These are phyloP conservation scores for Hura crepitans DNA, from an alignment of 441 rosid genomes.

Conservation along the genomic window DNA sequence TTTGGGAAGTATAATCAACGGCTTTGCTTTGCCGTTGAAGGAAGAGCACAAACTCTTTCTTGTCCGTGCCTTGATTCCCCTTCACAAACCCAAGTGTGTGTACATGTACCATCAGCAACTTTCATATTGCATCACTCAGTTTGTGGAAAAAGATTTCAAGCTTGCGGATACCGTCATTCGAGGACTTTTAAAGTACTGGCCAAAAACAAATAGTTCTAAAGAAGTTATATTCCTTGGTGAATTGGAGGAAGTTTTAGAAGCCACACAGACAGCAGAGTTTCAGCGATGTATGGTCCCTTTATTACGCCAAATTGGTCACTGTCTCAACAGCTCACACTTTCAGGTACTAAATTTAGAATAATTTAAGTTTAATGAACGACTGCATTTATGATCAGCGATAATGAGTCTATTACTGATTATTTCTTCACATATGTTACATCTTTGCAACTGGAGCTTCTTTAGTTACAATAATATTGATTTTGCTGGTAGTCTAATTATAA, in stretches of 20 bases:
- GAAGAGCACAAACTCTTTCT: conserved; percentile 89
- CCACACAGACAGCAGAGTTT: conserved; percentile 77
- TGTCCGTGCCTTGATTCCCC: conserved; percentile 71
- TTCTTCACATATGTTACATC: background rate
- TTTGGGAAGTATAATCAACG: conserved; percentile 67
- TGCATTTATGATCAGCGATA: background rate
- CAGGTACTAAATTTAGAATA: conserved; percentile 47
- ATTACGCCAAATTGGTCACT: conserved; percentile 55
- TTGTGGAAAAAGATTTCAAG: conserved; percentile 84
- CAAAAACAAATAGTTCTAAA: conserved; percentile 65
- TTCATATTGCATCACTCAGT: conserved; percentile 78
- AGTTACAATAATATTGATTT: background rate
- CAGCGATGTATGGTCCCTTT: conserved; percentile 82
- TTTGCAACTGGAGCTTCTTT: background rate
- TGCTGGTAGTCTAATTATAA: background rate
- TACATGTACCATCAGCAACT: conserved; percentile 77
- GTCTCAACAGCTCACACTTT: conserved; percentile 81
- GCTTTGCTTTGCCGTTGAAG: conserved; percentile 83
- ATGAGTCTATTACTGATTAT: background rate
- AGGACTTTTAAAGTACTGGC: conserved; percentile 81
- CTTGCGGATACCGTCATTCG: conserved; percentile 74
- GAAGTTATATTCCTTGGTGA: conserved; percentile 85
- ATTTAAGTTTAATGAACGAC: conserved; percentile 1
- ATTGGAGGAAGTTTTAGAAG: conserved; percentile 83
- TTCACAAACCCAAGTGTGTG: conserved; percentile 78